Percentiles rank a stretch among this genome's conserved stretches.
Evolutionary conservation across 345 rosid species (phyloP).

Genomic region (Citrus reticulata): DNA sequence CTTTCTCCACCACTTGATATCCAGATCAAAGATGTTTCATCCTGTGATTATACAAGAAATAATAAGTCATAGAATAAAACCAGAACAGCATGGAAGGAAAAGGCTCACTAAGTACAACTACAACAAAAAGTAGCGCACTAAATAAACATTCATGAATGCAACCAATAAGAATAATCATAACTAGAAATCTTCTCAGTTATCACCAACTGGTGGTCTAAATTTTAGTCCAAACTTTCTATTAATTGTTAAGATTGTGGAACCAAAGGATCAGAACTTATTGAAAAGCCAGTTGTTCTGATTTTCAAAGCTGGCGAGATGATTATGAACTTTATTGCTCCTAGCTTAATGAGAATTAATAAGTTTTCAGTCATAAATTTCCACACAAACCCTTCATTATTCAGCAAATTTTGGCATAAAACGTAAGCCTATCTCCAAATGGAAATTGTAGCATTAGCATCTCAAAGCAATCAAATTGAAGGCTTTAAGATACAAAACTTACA

Average conservation of each 20-base stretch:
- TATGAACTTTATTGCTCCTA: not conserved
- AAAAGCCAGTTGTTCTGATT: no score
- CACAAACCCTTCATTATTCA: not conserved
- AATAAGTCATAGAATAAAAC: not conserved
- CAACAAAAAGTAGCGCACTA: not conserved
- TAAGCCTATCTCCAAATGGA: not conserved
- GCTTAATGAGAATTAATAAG: not conserved
- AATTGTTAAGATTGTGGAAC: not conserved
- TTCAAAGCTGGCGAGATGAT: no score
- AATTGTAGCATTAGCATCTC: not conserved
- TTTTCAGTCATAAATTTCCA: not conserved
- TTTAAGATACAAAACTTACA: conserved; percentile 44
- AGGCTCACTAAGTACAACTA: not conserved
- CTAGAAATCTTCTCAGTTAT: not conserved
- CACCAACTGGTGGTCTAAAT: not conserved
- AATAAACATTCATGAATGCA: not conserved
- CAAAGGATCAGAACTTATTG: not conserved
- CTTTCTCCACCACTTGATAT: conserved; percentile 76
- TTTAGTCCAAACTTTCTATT: not conserved
- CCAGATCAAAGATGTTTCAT: conserved; percentile 91
- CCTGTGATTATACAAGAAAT: conserved; percentile 45
- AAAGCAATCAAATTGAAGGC: conserved; percentile 3
- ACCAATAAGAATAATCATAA: not conserved
- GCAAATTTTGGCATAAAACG: conserved; percentile 8
- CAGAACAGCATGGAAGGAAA: not conserved